A percentile compares a stretch with the other conserved stretches of the same genome.
phyloP scores from a whole-genome alignment of 768 basidiomycete species.

The Gloeopeniophorella convolvens region DNA sequence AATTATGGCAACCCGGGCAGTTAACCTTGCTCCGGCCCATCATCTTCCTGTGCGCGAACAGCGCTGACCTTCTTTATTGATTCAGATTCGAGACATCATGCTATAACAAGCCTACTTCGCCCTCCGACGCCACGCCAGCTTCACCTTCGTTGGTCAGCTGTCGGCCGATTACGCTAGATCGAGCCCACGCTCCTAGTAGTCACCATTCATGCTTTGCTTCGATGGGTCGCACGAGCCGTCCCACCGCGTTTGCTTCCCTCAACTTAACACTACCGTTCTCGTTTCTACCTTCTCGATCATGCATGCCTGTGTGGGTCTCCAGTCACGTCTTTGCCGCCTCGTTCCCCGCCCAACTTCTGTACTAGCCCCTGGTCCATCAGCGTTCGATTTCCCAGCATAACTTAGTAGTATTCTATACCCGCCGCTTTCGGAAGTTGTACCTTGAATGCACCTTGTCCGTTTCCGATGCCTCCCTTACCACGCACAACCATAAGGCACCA shows the following conservation, averaged over 20 bases:
- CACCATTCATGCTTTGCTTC: neutral
- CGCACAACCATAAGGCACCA: no score
- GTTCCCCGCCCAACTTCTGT: neutral
- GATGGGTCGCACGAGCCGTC: neutral
- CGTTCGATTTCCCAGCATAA: conserved; percentile 1
- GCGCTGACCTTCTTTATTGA: conserved; percentile 12
- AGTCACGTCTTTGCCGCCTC: neutral
- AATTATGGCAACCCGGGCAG: conserved; percentile 5
- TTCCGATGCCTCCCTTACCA: neutral
- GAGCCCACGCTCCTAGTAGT: neutral
- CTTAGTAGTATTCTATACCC: neutral
- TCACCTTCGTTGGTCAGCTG: neutral
- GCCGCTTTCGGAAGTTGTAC: no score
- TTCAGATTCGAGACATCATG: conserved; percentile 47
- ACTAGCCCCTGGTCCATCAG: neutral
- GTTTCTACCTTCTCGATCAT: neutral
- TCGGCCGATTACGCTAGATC: neutral
- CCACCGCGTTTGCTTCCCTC: neutral
- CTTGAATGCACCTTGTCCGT: no score
- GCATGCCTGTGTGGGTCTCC: no score
- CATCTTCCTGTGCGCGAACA: conserved; percentile 1
- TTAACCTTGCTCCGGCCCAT: neutral
- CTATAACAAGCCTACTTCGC: conserved; percentile 28
- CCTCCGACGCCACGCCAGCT: neutral
- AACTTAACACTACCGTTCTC: neutral